A percentile compares a stretch with the other conserved stretches of the same genome.
Conservation (phyloP, 1,284 basidiomycete species). For the Microbotryomycetes sp. region DNA sequence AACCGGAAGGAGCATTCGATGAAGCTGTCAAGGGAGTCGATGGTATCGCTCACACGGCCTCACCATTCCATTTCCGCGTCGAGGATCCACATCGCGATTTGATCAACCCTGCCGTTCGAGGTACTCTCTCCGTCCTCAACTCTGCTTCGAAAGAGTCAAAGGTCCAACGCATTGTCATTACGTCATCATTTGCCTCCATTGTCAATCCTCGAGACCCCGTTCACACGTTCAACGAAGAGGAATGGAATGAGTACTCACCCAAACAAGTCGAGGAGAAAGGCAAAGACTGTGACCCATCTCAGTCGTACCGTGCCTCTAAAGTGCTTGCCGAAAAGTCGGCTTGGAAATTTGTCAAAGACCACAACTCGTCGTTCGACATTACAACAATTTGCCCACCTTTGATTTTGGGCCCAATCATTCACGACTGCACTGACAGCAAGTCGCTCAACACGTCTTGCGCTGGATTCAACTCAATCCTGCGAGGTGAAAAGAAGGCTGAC, state of each 20-base stretch:
- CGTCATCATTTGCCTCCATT: constrained; percentile 44
- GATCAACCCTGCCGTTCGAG: constrained; percentile 47
- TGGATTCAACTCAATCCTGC: constrained; percentile 32
- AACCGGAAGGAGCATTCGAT: constrained; percentile 44
- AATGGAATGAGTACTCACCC: constrained; percentile 34
- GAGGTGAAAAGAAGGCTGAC: constrained; percentile 21
- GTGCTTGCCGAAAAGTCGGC: constrained; percentile 35
- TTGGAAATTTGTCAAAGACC: constrained; percentile 33
- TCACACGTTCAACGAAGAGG: constrained; percentile 33
- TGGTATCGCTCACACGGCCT: constrained; percentile 38
- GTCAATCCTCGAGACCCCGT: constrained; percentile 25
- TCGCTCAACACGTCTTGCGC: constrained; percentile 33
- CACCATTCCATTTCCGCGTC: constrained; percentile 41
- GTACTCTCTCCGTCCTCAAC: constrained; percentile 45
- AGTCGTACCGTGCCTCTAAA: constrained; percentile 30
- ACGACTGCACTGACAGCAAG: constrained; percentile 28
- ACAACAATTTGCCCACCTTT: constrained; percentile 27
- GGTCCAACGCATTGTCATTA: constrained; percentile 47
- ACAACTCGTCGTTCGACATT: constrained; percentile 28
- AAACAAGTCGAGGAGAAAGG: constrained; percentile 35
- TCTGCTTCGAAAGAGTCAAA: constrained; percentile 38
- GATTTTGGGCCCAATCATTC: constrained; percentile 32
- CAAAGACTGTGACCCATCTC: constrained; percentile 22
- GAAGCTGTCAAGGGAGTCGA: constrained; percentile 45
- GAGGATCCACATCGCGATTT: constrained; percentile 41